Percentiles rank a stretch among this genome's conserved stretches.
Evolutionary conservation across 805 yeast species (phyloP).

Genomic region (Komagataella pseudopastoris): DNA sequence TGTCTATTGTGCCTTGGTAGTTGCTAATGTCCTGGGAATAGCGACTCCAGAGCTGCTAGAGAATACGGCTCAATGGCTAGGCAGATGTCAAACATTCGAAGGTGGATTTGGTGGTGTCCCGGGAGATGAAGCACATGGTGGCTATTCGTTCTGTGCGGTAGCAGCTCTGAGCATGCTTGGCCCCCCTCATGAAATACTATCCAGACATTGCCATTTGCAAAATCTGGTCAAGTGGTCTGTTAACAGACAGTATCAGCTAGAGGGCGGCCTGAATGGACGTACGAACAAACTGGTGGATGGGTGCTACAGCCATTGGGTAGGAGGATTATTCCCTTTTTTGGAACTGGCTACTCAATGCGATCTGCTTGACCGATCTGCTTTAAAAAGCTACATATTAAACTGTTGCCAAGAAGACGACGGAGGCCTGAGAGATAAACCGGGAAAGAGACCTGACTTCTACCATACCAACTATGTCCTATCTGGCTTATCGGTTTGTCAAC

Average conservation of each 20-base stretch:
- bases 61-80: constrained; percentile 46
- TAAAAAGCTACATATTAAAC: constrained; percentile 52
- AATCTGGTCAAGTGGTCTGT: constrained; percentile 52
- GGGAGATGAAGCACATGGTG: constrained; percentile 90
- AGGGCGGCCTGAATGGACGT: constrained; percentile 84
- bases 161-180: constrained; percentile 43
- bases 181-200: constrained; percentile 19
- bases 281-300: constrained; percentile 92
- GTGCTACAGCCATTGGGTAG: constrained; percentile 94
- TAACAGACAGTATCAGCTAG: constrained; percentile 54
- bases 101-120: constrained; percentile 92
- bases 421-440: constrained; percentile 86
- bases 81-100: constrained; percentile 74
- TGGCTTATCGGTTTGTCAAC: constrained; percentile 57
- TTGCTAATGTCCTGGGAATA: constrained; percentile 53
- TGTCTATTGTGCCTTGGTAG: constrained; percentile 71
- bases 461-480: constrained; percentile 78
- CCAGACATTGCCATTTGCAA: constrained; percentile 29
- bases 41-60: constrained; percentile 43
- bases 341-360: constrained; percentile 31
- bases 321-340: constrained; percentile 55
- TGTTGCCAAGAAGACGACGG: constrained; percentile 66
- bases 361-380: constrained; percentile 36
- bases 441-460: constrained; percentile 66
- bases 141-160: constrained; percentile 85